Evolutionary conservation across 1,139 yeast genomes (phyloP), one percentile per base, ranked within the genome.

Genomic region (Arxiozyma heterogenica): DNA sequence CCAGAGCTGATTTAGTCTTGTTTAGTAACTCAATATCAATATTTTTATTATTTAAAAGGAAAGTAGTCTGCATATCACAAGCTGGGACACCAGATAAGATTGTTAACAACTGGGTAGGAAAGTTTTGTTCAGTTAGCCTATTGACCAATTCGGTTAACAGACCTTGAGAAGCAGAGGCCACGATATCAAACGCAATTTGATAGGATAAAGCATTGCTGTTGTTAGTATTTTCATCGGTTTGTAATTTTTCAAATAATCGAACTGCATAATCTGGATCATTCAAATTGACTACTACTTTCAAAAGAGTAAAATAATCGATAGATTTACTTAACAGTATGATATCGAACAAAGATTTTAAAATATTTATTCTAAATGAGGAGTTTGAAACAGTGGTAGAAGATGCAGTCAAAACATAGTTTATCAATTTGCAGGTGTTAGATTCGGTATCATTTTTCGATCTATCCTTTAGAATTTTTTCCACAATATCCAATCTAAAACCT

Each of bases 141-240:
- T 66, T 61, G 41, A 76, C 71, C 1, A 91, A 82, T 53, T 77
- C 81, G 57, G 83, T 86, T 58, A 93, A 76, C 60, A 93, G 77
- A 66, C 88, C 94, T 73, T 93, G 98, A n/a, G 96, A 82, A 0
- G 97, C 97, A 17, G 95, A 83, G 55, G 83, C 83, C 5, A 90
- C 98, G 60, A 93, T 79, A 69, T 93, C 98, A 71, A 93, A 93
- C 1, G 98, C 98, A 55, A 94, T 89, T 74, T 93, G 99, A 69
- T 83, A 88, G 4, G 96, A 95, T 58, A 86, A 76, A 11, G 41
- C 47, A 27, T 45, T 38, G 12, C 25, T 20, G 15, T 45, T 45
- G 52, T 68, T 71, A 45, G 59, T 55, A 20, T 71, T 63, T 47
- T 75, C 75, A 21, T 73, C 71, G 7, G 68, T 67, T 47, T 66